A percentile compares a stretch with the other conserved stretches of the same genome.
phyloP scores from a whole-genome alignment of 352 stramenopile species.

The Phytophthora pistaciae region DNA sequence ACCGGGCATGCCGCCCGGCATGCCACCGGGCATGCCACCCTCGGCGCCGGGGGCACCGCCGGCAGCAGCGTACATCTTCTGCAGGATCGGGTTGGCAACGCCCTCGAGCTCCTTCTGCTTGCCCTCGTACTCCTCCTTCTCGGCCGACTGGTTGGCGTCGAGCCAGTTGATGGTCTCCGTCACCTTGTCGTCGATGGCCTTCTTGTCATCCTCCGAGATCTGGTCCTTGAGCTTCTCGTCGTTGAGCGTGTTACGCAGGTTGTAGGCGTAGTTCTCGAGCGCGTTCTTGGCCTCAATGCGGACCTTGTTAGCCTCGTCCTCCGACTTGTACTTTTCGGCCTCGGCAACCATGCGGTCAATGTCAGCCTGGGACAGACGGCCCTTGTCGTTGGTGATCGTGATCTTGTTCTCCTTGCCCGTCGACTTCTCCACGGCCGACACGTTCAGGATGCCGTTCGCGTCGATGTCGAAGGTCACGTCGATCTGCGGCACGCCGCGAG shows the following conservation, averaged over 20 bases:
- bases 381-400: constrained; percentile 99
- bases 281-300: constrained; percentile 96
- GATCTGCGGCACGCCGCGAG: constrained; percentile 90
- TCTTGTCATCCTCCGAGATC: constrained; percentile 92
- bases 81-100: constrained; percentile 87
- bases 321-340: constrained; percentile 97
- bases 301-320: constrained; percentile 97
- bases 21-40: constrained; percentile 47
- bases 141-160: constrained; percentile 91
- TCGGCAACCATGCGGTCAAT: constrained; percentile 99
- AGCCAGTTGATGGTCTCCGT: constrained; percentile 98
- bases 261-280: constrained; percentile 97
- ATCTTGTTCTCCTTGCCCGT: constrained; percentile 98
- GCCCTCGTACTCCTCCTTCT: constrained; percentile 86
- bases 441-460: constrained; percentile 94
- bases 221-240: constrained; percentile 96
- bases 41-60: constrained; percentile 51
- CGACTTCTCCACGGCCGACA: constrained; percentile 93
- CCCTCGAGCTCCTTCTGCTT: constrained; percentile 93
- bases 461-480: constrained; percentile 93
- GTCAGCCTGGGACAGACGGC: constrained; percentile 96
- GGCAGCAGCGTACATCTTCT: constrained; percentile 83
- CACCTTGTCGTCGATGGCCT: constrained; percentile 88
- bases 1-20: constrained; percentile 42
- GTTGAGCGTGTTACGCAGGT: constrained; percentile 92